A percentile compares a stretch with the other conserved stretches of the same genome.
Conservation (phyloP, 1,284 basidiomycete species). For the Entoloma clypeatum region DNA sequence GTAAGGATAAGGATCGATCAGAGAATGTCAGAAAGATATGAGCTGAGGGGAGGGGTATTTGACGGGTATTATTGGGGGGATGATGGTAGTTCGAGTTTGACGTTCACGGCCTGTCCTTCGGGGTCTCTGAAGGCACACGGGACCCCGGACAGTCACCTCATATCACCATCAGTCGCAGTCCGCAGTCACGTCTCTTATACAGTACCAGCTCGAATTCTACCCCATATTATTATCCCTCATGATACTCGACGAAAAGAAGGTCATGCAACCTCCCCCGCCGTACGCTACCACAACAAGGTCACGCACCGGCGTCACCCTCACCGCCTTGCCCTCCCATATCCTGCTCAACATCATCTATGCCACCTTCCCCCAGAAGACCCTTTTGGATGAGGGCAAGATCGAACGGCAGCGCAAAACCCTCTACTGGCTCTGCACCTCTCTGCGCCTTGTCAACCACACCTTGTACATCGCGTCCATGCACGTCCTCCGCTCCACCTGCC, state of each 20-base stretch:
- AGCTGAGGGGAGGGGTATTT: conserved; percentile 4
- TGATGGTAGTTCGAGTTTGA: conserved; percentile 26
- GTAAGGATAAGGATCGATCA: conserved; percentile 1
- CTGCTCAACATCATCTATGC: conserved; percentile 61
- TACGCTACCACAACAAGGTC: conserved; percentile 17
- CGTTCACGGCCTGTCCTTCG: conserved; percentile 14
- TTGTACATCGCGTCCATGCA: conserved; percentile 77
- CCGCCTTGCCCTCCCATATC: conserved; percentile 50
- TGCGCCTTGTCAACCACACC: conserved; percentile 60
- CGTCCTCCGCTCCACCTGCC: conserved; percentile 67
- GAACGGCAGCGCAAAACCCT: conserved; percentile 60
- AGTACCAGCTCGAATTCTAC: no score
- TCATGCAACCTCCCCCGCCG: conserved; percentile 30
- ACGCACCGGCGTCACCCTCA: conserved; percentile 27
- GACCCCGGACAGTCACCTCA: conserved; percentile 21
- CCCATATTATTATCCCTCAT: no score
- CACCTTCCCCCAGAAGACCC: conserved; percentile 46
- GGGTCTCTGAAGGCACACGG: conserved; percentile 22
- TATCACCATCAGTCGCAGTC: background rate
- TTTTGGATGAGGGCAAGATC: conserved; percentile 34
- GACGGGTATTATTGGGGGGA: conserved; percentile 11
- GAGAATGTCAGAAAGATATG: conserved; percentile 4
- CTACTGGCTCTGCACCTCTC: conserved; percentile 61
- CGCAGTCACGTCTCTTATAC: no score
- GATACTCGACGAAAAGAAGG: conserved; percentile 37